A percentile compares a stretch with the other conserved stretches of the same genome.
phyloP scores from a whole-genome alignment of 257 asterid genomes.

The Salvia hispanica region DNA sequence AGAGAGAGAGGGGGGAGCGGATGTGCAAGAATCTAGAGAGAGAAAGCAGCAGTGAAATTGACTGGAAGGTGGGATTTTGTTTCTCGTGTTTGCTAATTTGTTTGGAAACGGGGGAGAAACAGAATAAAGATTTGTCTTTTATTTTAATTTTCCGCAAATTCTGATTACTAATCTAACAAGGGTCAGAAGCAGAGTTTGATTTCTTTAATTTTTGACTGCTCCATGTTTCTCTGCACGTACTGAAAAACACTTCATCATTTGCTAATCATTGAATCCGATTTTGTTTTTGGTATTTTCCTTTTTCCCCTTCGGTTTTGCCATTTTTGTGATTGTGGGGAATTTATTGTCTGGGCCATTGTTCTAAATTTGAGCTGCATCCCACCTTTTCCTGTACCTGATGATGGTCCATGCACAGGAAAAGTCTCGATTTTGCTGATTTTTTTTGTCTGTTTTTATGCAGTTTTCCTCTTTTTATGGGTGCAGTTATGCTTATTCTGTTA shows the following conservation, averaged over 20 bases:
- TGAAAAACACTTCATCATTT: conserved; percentile 29
- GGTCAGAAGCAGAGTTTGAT: conserved; percentile 32
- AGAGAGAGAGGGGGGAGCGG: conserved; percentile 4
- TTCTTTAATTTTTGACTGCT: conserved; percentile 33
- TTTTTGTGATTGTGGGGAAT: conserved; percentile 29
- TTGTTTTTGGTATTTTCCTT: background rate
- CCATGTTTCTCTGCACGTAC: conserved; percentile 39
- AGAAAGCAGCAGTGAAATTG: conserved; percentile 29
- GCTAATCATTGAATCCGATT: conserved; percentile 36
- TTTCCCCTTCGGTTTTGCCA: conserved; percentile 4
- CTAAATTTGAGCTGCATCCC: conserved; percentile 28
- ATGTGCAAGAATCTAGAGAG: conserved; percentile 21
- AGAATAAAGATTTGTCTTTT: background rate
- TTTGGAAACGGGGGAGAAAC: conserved; percentile 5
- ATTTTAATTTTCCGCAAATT: background rate
- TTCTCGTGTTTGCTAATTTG: conserved; percentile 22
- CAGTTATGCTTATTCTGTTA: conserved; percentile 28
- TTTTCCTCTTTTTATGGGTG: conserved; percentile 6
- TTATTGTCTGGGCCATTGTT: conserved; percentile 34
- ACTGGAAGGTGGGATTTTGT: conserved; percentile 27
- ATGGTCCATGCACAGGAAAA: conserved; percentile 37
- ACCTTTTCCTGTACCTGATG: conserved; percentile 26
- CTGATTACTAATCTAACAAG: conserved; percentile 28
- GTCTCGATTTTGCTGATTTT: background rate
- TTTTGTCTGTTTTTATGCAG: conserved; percentile 13